Base-by-base conservation (phyloP, 495 filamentous ascomycete species). In the Echria macrotheca region DNA sequence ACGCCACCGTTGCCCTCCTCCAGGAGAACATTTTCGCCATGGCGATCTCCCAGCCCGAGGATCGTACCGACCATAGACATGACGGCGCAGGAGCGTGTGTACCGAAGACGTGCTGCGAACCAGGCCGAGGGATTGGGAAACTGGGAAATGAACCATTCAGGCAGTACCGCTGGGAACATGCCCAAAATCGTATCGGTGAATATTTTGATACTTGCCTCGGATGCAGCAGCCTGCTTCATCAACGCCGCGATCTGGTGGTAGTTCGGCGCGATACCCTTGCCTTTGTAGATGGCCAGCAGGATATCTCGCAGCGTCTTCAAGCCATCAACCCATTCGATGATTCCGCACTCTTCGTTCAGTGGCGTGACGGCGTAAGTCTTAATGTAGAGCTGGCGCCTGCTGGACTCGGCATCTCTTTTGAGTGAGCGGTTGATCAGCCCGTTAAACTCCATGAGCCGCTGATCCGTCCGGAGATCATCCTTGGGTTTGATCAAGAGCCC, bases 261-360 rank as follows among this genome's bases (percentile, higher is more conserved):
- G 55, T 79, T 73, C 17, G 70, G 68, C 2, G 53, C 42, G 44
- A 91, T 75, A 18, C 80, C 79, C 47, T 82, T 84, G 54, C 86
- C 75, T 52, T 81, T 82, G 58, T 96, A 88, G 41, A 85, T 72
- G 44, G 72, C 78, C 41, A 94, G 74, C 37, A 99, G 71, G 62
- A 97, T 95, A 53, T 99, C 93, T 44, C 93, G 87, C 47, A 97
- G 74, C 14, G 93, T 90, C 54, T 89, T 90, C 48, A 97, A 81
- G 23, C 91, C 90, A 55, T 96, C 89, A n/a, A 99, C 88, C 93
- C 93, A 99, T 69, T 99, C 90, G 54, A 99, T 95, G 41, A 95
- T 81, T 50, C 93, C 93, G 58, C 93, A 97, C 67, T 97, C 93
- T 66, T 99, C 93, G 60, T 96, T 97, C 37, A 99, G 69, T 9